Evolutionary conservation across 805 yeast species (phyloP).

Genomic region (Suhomyces tanzawaensis): DNA sequence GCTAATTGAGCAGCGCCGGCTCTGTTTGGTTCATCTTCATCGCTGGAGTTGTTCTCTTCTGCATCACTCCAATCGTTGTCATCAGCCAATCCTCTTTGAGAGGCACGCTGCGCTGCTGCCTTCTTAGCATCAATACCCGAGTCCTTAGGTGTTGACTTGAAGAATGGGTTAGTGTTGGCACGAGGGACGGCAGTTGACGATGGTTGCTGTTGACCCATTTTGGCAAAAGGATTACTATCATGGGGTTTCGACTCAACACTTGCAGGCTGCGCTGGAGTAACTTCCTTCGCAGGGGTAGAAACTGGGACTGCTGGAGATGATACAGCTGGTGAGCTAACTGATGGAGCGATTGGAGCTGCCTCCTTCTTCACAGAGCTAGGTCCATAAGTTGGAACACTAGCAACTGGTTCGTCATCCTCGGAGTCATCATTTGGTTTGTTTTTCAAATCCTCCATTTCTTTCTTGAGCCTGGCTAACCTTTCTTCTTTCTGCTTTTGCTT

Average conservation of each 20-base stretch:
- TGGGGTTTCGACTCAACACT: constrained; percentile 18
- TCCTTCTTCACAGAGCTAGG: constrained; percentile 13
- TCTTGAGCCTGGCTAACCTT: constrained; percentile 53
- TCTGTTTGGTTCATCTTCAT: constrained; percentile 47
- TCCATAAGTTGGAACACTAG: constrained; percentile 21
- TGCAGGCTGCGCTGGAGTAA: constrained; percentile 7
- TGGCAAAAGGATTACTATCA: constrained; percentile 52
- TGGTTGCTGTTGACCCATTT: constrained; percentile 16
- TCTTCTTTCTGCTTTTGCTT: constrained; percentile 61
- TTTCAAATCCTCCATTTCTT: constrained; percentile 56
- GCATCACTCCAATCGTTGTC: constrained; percentile 50
- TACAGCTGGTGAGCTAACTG: constrained; percentile 2
- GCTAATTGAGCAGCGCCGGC: constrained; percentile 59
- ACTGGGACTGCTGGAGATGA: constrained; percentile 6
- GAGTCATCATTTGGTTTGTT: constrained; percentile 25
- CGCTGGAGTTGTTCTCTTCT: constrained; percentile 41
- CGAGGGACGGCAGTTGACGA: constrained; percentile 11
- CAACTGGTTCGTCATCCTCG: constrained; percentile 33
- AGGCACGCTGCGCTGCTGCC: constrained; percentile 67
- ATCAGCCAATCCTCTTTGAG: constrained; percentile 57
- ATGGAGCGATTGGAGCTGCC: constrained; percentile 4
- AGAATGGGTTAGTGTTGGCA: constrained; percentile 53
- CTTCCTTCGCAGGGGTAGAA: constrained; percentile 3
- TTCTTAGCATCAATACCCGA: constrained; percentile 50
- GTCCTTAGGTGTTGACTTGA: constrained; percentile 41